Percentiles rank a stretch among this genome's conserved stretches.
phyloP scores from a whole-genome alignment of 768 basidiomycete genomes.

The Naganishia randhawae region DNA sequence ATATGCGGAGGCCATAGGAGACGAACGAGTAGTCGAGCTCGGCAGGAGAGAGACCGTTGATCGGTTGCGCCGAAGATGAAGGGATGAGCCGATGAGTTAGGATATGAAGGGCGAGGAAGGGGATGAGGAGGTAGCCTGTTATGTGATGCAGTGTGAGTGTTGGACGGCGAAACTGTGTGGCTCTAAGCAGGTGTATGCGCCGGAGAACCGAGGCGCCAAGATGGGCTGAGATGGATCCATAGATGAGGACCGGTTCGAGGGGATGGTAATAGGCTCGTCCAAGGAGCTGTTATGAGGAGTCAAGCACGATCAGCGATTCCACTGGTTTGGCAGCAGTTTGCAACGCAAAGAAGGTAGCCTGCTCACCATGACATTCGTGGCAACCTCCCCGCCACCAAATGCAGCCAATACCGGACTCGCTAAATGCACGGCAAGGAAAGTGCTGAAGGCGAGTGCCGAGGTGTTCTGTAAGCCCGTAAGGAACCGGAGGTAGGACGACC shows the following conservation, averaged over 20 bases:
- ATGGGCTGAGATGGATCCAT: conserved; percentile 67
- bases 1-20: conserved; percentile 59
- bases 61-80: conserved; percentile 54
- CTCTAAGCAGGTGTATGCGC: conserved; percentile 51
- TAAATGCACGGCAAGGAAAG: conserved; percentile 75
- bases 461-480: conserved; percentile 64
- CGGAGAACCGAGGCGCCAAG: conserved; percentile 60
- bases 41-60: conserved; percentile 63
- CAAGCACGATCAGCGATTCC: not conserved
- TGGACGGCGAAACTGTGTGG: not conserved
- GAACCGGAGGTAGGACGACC: conserved; percentile 35
- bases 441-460: conserved; percentile 70
- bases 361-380: conserved; percentile 73
- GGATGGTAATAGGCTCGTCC: conserved; percentile 85
- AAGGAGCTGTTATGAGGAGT: conserved; percentile 59
- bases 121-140: conserved; percentile 63
- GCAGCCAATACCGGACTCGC: conserved; percentile 69
- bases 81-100: conserved; percentile 65
- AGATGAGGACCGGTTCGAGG: conserved; percentile 63
- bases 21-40: conserved; percentile 82
- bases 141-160: conserved; percentile 44
- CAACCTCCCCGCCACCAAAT: conserved; percentile 63
- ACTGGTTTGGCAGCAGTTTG: not conserved
- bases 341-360: not conserved
- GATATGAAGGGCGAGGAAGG: conserved; percentile 65